Evolutionary conservation across 1,139 yeast genomes (phyloP).

Genomic region (Yamadazyma sp.): DNA sequence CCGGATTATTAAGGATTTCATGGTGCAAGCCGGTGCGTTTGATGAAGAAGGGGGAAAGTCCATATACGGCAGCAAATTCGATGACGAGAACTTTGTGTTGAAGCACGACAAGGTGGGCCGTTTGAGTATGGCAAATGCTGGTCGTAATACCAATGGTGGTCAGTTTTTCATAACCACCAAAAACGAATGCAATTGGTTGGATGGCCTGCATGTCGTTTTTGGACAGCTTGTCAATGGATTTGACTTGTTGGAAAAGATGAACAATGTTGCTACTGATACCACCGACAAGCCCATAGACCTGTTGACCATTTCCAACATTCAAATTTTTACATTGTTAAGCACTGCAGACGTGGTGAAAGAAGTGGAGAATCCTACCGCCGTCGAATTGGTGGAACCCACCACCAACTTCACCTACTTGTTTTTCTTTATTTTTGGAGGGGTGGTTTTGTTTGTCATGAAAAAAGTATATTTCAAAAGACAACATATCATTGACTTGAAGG

Average conservation of each 20-base stretch:
- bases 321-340: constrained; percentile 14
- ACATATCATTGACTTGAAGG: constrained; percentile 29
- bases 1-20: constrained; percentile 36
- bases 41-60: constrained; percentile 34
- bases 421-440: constrained; percentile 18
- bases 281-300: constrained; percentile 40
- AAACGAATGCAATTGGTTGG: constrained; percentile 35
- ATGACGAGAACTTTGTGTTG: constrained; percentile 38
- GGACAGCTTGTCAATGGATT: constrained; percentile 49
- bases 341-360: constrained; percentile 9
- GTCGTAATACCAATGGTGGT: constrained; percentile 89
- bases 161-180: constrained; percentile 66
- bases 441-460: constrained; percentile 16
- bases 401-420: constrained; percentile 17
- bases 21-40: constrained; percentile 44
- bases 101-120: constrained; percentile 39
- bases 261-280: constrained; percentile 33
- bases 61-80: constrained; percentile 31
- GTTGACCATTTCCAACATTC: constrained; percentile 30
- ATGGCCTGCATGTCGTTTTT: constrained; percentile 59
- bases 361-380: constrained; percentile 6
- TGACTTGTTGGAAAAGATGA: constrained; percentile 39
- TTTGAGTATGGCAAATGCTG: constrained; percentile 43
- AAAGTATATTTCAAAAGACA: constrained; percentile 24
- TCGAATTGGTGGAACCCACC: constrained; percentile 12